These are phyloP conservation scores for Rutidosis leptorrhynchoides DNA, from an alignment of 129 eudicot species.

Conservation along the genomic window DNA sequence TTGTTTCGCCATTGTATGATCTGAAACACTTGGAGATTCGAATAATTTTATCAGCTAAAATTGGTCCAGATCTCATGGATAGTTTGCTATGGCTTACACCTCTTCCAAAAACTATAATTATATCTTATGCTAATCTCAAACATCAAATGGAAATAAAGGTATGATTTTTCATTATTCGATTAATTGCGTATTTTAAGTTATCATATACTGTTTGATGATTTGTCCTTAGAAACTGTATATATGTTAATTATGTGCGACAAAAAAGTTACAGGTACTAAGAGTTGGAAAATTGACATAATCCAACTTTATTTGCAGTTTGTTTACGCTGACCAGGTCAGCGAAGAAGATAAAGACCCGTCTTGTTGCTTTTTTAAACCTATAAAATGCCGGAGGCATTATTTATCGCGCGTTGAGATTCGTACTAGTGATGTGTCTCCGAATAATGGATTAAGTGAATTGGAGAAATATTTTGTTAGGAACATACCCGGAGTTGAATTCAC, in stretches of 20 bases:
- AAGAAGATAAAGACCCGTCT: constrained; percentile 19
- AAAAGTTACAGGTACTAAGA: neutral
- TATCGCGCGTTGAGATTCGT: constrained; percentile 23
- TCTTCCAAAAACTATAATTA: constrained; percentile 26
- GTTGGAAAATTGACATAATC: neutral
- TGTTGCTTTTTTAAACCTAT: constrained; percentile 25
- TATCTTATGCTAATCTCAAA: constrained; percentile 5
- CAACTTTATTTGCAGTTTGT: constrained; percentile 19
- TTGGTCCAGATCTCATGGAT: constrained; percentile 26
- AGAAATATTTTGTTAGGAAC: constrained; percentile 18
- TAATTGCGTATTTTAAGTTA: neutral
- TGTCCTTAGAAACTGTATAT: neutral
- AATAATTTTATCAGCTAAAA: constrained; percentile 7
- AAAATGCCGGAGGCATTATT: constrained; percentile 36
- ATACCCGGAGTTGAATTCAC: neutral
- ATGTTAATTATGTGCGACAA: neutral
- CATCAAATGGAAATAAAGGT: constrained; percentile 25
- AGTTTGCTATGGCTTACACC: constrained; percentile 40
- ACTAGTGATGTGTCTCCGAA: constrained; percentile 13
- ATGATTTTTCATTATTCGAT: neutral
- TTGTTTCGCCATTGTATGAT: constrained; percentile 30
- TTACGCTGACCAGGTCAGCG: neutral
- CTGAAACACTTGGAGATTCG: constrained; percentile 27
- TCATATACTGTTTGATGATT: neutral
- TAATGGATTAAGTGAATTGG: constrained; percentile 10